Evolutionary conservation across 371 early-diverging fungal genomes (phyloP), one percentile per base, ranked within the genome.

Genomic region (Chytridium lagenaria): DNA sequence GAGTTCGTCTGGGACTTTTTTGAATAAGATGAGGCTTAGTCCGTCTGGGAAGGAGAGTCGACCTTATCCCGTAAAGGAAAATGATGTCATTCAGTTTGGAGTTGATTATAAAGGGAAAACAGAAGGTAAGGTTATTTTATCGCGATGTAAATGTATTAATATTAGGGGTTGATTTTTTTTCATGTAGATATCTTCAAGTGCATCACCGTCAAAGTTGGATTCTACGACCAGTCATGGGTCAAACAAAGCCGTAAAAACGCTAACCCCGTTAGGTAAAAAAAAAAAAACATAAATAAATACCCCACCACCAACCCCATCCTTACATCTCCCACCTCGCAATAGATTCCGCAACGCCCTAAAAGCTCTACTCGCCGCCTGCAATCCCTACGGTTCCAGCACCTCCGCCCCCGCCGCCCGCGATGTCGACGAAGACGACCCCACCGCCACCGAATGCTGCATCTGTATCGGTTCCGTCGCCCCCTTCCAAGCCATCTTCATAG

Each of bases 61-160:
- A 64, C 91, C 96, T 33, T 89, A 89, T 26, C 90, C 87, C 40
- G 79, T 98, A 64, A 89, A 92, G 74, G 95, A 97, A 82, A 94
- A 94, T 22, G 98, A 98, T 80, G 85, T 95, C 31, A 80, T 98
- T 31, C 95, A 96, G 78, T 89, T 98, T 55, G 98, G 98, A 36
- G 92, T 97, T 22, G 98, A 98, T 80, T 98, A 95, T 82, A 96
- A 95, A 81, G 98, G 97, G 30, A 95, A 96, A 61, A 83, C 89
- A 10, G 89, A 94, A 81, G 81, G 86, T 83, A 40, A 19, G 19
- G 57, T 15, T 23, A 49, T 0, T 1, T 36, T 50, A 10, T 50
- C 44, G 61, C 64, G 10, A n/a, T n/a, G n/a, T n/a, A n/a, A n/a
- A n/a, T n/a, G n/a, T n/a, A n/a, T n/a, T n/a, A n/a, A n/a, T n/a